A percentile compares a stretch with the other conserved stretches of the same genome.
Evolutionary conservation across 441 rosid species (phyloP).

Genomic region (Adansonia gregorii): DNA sequence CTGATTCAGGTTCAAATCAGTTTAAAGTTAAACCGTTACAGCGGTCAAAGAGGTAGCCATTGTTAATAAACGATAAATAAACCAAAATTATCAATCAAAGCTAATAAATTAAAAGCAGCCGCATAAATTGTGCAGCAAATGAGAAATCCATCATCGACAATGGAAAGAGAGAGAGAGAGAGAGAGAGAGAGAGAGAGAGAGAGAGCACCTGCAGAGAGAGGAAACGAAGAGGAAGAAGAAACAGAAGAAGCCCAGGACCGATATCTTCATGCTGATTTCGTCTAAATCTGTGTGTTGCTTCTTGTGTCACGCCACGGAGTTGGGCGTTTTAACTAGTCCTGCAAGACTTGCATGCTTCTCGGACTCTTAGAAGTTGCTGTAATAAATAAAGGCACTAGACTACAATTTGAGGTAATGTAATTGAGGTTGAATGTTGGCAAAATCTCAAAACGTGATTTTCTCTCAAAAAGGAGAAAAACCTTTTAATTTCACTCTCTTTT

Average conservation of each 20-base stretch:
- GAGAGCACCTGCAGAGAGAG: conserved; percentile 38
- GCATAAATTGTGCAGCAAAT: not conserved
- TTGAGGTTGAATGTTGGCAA: not conserved
- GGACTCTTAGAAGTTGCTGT: not conserved
- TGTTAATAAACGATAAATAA: not conserved
- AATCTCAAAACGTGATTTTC: not conserved
- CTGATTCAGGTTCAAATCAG: not conserved
- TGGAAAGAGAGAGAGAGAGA: too few relatives aligned
- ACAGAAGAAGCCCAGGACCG: conserved; percentile 21
- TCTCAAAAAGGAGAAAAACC: too few relatives aligned
- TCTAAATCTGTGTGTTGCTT: not conserved
- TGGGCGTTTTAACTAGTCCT: not conserved
- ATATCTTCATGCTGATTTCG: conserved; percentile 34
- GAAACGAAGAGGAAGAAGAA: conserved; percentile 29
- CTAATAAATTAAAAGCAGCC: not conserved
- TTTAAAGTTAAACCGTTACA: not conserved
- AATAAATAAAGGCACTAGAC: not conserved
- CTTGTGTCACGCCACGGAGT: not conserved
- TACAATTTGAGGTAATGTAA: not conserved
- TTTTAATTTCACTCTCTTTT: not conserved
- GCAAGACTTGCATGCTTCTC: not conserved
- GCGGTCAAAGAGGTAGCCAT: not conserved
- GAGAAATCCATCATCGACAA: not conserved
- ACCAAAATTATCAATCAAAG: not conserved
- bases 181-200: not conserved